Conservation (phyloP, 2,329 filamentous ascomycete genomes). For the Xylariaceae sp. region DNA sequence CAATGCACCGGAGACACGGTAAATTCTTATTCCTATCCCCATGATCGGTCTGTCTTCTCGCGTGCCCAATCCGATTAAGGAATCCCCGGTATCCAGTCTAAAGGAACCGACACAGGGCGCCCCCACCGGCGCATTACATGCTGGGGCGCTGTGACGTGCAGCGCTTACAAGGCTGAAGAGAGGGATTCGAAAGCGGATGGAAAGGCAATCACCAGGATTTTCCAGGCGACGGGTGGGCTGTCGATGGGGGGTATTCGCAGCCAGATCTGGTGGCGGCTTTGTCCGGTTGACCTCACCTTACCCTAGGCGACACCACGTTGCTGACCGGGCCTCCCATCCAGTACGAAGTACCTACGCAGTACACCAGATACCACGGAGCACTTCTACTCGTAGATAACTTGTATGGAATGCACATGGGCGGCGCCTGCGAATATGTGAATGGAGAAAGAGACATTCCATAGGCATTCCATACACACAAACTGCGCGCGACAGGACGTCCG, state of each 20-base stretch:
- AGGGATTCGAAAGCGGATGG: constrained; percentile 24
- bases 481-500: constrained; percentile 12
- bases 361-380: too few relatives aligned
- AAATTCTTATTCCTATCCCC: too few relatives aligned
- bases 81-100: background rate
- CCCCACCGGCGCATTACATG: constrained; percentile 20
- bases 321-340: constrained; percentile 8
- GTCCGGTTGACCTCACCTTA: constrained; percentile 15
- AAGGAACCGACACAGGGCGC: constrained; percentile 24
- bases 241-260: constrained; percentile 9
- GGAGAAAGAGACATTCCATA: background rate
- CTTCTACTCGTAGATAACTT: too few relatives aligned
- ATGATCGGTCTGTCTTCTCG: background rate
- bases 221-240: constrained; percentile 9
- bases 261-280: background rate
- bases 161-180: constrained; percentile 32
- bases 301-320: constrained; percentile 12
- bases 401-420: background rate
- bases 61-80: constrained; percentile 1
- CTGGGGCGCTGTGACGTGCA: constrained; percentile 30
- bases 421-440: constrained; percentile 7
- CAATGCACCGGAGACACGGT: background rate
- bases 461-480: constrained; percentile 1
- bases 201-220: constrained; percentile 15
- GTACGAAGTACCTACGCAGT: background rate